A percentile compares a stretch with the other conserved stretches of the same genome.
These are phyloP conservation scores for Saccharomyces hybrid DNA, from an alignment of 1,139 yeast species.

Conservation along the genomic window DNA sequence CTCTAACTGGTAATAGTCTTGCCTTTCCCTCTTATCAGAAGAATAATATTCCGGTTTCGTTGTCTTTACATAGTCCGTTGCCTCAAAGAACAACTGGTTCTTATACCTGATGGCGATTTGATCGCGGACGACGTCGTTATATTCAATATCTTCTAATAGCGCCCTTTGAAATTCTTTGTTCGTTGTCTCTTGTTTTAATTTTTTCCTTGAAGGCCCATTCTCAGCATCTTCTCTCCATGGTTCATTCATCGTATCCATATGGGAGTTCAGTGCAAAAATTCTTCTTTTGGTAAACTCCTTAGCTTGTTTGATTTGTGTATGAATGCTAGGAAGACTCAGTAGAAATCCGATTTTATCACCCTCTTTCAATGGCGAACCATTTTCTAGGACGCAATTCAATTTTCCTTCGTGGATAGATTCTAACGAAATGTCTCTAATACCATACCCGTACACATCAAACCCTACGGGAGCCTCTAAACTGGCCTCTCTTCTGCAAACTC, in stretches of 20 bases:
- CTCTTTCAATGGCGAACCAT: constrained; percentile 37
- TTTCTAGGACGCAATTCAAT: constrained; percentile 13
- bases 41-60: constrained; percentile 36
- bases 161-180: constrained; percentile 27
- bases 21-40: constrained; percentile 22
- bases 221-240: neutral
- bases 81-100: constrained; percentile 73
- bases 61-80: constrained; percentile 73
- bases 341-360: constrained; percentile 84
- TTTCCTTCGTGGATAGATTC: constrained; percentile 54
- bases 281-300: constrained; percentile 29
- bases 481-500: constrained; percentile 79
- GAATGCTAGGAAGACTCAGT: constrained; percentile 56
- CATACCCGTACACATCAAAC: constrained; percentile 89
- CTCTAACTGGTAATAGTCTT: constrained; percentile 22
- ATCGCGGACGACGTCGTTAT: constrained; percentile 49
- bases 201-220: constrained; percentile 8
- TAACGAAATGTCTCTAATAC: constrained; percentile 76
- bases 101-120: constrained; percentile 84
- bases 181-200: constrained; percentile 13
- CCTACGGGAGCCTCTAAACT: constrained; percentile 94
- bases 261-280: constrained; percentile 23
- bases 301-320: constrained; percentile 39
- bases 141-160: constrained; percentile 24
- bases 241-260: constrained; percentile 2